Evolutionary conservation across 139 green algal species (phyloP), one percentile per base, ranked within the genome.

Genomic region (Tetradesmus obliquus): DNA sequence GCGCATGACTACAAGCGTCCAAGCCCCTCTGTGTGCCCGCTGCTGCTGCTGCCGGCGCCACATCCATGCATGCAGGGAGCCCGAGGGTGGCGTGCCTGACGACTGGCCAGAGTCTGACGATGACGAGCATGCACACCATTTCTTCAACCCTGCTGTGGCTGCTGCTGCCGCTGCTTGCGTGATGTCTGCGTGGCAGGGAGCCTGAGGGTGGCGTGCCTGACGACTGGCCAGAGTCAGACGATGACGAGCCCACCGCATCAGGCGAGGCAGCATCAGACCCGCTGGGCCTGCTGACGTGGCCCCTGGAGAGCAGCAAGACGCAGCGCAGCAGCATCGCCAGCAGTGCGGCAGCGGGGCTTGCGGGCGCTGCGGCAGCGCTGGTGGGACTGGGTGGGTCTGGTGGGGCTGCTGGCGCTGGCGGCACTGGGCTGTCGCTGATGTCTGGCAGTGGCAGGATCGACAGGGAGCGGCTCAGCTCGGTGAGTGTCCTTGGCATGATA

Each of bases 141-240:
- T 79, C 32, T 45, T 45, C 32, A 45, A 45, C 32, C 10, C 17
- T 76, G 66, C 15, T 76, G n/a, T 24, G 15, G 57, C 8, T 66
- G 57, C 57, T 66, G 57, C 6, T 7, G 8, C 8, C 8, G 17
- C 66, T 76, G 3, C 19, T 19, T 24, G 15, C 66, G 66, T 76
- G 57, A 24, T 76, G 32, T 45, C 1, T 89, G 32, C 55, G n/a
- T 13, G 62, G 57, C 60, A 90, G 86, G 71, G 86, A 90, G 22
- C 17, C 69, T 55, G 86, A 90, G 45, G 55, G n/a, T 55, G 71
- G 55, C 4, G 22, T 62, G 15, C 66, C 20, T 19, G 82, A 90
- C 5, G 79, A 86, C 58, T 87, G 62, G 55, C 88, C 88, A 66
- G 76, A 91, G 88, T 86, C 79, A 6, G 88, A 86, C 45, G 88